Evolutionary conservation across 352 stramenopile genomes (phyloP).

Genomic region (Globisporangium abappressorium): DNA sequence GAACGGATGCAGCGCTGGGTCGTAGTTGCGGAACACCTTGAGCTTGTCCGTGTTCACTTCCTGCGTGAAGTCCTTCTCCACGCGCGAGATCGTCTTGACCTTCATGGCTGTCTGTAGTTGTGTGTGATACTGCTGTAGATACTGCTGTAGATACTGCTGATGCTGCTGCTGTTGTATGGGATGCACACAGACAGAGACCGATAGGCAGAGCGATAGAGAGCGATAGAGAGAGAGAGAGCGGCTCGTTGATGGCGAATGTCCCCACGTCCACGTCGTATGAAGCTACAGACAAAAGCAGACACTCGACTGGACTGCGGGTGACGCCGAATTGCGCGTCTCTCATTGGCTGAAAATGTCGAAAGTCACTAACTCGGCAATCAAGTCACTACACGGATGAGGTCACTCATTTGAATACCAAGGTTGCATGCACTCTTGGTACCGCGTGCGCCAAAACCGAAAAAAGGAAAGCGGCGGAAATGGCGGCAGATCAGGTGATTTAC

Average conservation of each 20-base stretch:
- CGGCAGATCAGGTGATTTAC: conserved; percentile 32
- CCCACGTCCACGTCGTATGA: conserved; percentile 4
- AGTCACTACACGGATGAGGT: not conserved
- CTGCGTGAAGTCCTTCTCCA: conserved; percentile 93
- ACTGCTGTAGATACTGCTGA: not conserved
- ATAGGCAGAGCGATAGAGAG: not conserved
- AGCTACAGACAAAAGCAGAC: not conserved
- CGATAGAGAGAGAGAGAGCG: not conserved
- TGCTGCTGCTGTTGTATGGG: not conserved
- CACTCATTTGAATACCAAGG: not conserved
- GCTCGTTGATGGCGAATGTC: conserved; percentile 2
- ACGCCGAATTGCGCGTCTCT: not conserved
- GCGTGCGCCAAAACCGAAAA: too few relatives aligned
- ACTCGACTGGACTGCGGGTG: conserved; percentile 8
- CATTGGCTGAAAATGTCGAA: not conserved
- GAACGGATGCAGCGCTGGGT: conserved; percentile 94
- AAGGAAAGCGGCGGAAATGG: conserved; percentile 9
- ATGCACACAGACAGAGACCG: not conserved
- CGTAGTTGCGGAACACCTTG: conserved; percentile 96
- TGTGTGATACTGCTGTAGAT: not conserved
- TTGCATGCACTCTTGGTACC: not conserved
- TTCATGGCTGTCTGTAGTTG: conserved; percentile 86
- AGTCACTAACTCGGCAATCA: not conserved
- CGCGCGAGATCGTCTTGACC: conserved; percentile 98
- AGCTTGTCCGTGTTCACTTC: conserved; percentile 92